phyloP scores from a whole-genome alignment of 345 rosid genomes.

The Euphorbia tirucalli region DNA sequence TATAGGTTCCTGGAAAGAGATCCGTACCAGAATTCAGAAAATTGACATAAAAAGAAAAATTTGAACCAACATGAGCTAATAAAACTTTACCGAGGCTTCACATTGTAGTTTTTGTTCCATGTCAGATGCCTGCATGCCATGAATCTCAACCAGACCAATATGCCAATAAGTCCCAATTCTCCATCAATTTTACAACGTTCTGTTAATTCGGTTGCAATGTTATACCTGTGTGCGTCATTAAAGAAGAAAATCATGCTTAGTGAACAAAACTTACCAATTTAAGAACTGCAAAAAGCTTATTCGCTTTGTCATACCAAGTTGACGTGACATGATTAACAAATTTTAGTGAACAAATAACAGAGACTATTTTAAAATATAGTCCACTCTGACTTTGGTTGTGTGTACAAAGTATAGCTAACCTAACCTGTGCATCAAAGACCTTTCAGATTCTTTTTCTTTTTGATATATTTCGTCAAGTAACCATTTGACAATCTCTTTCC shows the following conservation, averaged over 20 bases:
- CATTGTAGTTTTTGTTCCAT: constrained; percentile 50
- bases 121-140: constrained; percentile 42
- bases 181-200: constrained; percentile 35
- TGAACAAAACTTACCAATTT: constrained; percentile 8
- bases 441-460: constrained; percentile 63
- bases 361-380: constrained; percentile 2
- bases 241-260: constrained; percentile 11
- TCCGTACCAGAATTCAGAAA: not conserved
- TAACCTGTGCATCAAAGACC: constrained; percentile 66
- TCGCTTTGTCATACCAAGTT: constrained; percentile 12
- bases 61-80: not conserved
- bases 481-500: constrained; percentile 51
- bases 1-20: not conserved
- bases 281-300: constrained; percentile 8
- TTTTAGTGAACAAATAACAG: not conserved
- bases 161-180: constrained; percentile 35
- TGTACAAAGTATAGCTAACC: not conserved
- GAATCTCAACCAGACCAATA: constrained; percentile 45
- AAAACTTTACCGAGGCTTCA: constrained; percentile 42
- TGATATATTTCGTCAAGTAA: constrained; percentile 57
- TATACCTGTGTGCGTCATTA: constrained; percentile 24
- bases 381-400: not conserved
- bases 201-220: constrained; percentile 32
- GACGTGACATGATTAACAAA: constrained; percentile 2
- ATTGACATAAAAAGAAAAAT: too few relatives aligned